phyloP scores from a whole-genome alignment of 306 rosid genomes.

The Lathyrus aphaca region DNA sequence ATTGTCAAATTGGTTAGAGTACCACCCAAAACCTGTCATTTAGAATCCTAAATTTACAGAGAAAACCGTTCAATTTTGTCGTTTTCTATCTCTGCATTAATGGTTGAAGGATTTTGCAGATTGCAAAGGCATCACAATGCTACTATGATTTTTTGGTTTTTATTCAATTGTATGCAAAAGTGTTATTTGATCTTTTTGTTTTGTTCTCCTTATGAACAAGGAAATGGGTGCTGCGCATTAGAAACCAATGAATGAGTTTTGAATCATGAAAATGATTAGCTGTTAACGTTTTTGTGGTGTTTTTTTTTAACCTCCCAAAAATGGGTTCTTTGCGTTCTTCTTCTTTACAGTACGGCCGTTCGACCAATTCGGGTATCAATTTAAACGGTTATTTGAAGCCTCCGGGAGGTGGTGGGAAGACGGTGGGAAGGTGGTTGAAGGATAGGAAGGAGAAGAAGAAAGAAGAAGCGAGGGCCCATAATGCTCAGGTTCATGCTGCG shows the following conservation, averaged over 20 bases:
- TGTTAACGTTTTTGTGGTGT: neutral
- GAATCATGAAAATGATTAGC: neutral
- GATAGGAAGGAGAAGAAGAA: constrained; percentile 92
- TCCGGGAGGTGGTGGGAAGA: constrained; percentile 54
- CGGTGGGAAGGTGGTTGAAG: constrained; percentile 93
- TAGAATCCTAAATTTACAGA: neutral
- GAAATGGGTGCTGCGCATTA: neutral
- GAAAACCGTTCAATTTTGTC: neutral
- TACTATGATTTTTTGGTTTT: neutral
- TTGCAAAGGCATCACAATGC: neutral
- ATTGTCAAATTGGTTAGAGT: constrained; percentile 20
- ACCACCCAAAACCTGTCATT: constrained; percentile 33
- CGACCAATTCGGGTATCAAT: constrained; percentile 37
- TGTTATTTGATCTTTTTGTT: neutral
- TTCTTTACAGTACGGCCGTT: constrained; percentile 59
- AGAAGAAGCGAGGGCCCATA: constrained; percentile 82
- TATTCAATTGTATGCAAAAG: neutral
- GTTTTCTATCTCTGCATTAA: constrained; percentile 26
- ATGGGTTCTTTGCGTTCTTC: constrained; percentile 6
- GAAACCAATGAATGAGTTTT: neutral
- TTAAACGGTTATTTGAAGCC: constrained; percentile 45
- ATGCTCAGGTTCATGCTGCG: constrained; percentile 91
- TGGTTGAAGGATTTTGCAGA: constrained; percentile 31
- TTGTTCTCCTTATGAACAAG: neutral
- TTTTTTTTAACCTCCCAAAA: neutral